A percentile compares a stretch with the other conserved stretches of the same genome.
Evolutionary conservation across 2,329 filamentous ascomycete genomes (phyloP).

Genomic region (Aspergillus fischeri): DNA sequence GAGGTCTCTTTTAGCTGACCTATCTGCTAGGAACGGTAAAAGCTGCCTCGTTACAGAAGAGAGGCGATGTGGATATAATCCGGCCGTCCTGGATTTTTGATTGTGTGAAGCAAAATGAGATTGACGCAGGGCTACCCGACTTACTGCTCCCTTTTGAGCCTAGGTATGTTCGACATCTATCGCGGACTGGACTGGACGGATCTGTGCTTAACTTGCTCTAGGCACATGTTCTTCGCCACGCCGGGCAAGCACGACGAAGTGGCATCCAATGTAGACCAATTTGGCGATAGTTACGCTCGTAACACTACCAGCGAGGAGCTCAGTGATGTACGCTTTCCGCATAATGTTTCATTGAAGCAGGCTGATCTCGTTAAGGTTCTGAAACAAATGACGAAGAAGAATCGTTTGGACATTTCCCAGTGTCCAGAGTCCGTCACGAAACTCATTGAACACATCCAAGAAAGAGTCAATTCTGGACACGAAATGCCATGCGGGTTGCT

Average conservation of each 20-base stretch:
- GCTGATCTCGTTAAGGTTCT: constrained; percentile 31
- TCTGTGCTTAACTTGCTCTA: constrained; percentile 16
- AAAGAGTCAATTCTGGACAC: constrained; percentile 32
- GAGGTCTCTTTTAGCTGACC: constrained; percentile 7
- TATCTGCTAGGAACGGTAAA: constrained; percentile 58
- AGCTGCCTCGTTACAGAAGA: constrained; percentile 76
- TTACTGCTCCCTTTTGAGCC: constrained; percentile 63
- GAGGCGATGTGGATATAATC: constrained; percentile 66
- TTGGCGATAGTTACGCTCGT: constrained; percentile 77
- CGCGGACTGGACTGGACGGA: constrained; percentile 25
- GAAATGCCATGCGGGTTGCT: constrained; percentile 42
- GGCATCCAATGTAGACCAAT: constrained; percentile 65
- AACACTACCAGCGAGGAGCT: constrained; percentile 65
- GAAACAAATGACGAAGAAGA: constrained; percentile 33
- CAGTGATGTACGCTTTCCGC: constrained; percentile 31
- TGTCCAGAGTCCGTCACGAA: constrained; percentile 49
- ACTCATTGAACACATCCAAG: constrained; percentile 54
- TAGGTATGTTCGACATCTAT: constrained; percentile 31
- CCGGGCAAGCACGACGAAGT: constrained; percentile 54
- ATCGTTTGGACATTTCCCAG: constrained; percentile 37
- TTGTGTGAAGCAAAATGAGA: constrained; percentile 61
- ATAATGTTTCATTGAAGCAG: background rate
- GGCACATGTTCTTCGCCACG: constrained; percentile 69
- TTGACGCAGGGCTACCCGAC: constrained; percentile 49
- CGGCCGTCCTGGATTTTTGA: constrained; percentile 79